Base-by-base conservation (phyloP, 139 green algal genomes). In the Chlamydomonas incerta region DNA sequence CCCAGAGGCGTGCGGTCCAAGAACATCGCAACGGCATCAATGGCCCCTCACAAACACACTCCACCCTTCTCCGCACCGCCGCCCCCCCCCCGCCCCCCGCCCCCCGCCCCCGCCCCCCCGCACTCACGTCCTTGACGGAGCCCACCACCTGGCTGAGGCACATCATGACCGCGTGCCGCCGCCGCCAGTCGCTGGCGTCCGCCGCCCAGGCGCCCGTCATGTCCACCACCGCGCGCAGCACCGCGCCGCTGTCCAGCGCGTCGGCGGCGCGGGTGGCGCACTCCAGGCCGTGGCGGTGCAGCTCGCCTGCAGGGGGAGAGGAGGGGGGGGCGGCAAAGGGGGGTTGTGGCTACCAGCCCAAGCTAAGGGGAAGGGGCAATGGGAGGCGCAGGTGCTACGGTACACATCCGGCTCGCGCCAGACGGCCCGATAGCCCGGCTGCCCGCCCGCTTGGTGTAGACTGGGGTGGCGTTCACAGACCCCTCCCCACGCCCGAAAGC, bases 131-230 rank as follows among this genome's bases (percentile, higher is more conserved):
- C 33, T 74, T 87, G 90, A 97, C 99, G 31, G 97, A 97, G 90
- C 99, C 97, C 29, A 97, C 97, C 81, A 99, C 98, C 90, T 99
- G 98, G 11, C 97, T 91, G 31, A 98, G 87, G 87, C 91, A 94
- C 82, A 99, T 96, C 20, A 99, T 94, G 41, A 94, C 93, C 0
- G 96, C 97, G 87, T 99, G 97, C 18, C 98, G 92, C 90, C 97
- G 95, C 71, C 93, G 91, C 98, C 98, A 99, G 87, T 98, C 93
- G 13, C 55, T 60, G 85, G 18, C 77, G 63, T 74, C 77, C 3
- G 28, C 34, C 62, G 67, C 60, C 58, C 74, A 75, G 34, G 67
- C 86, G 29, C 28, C 20, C 21, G 77, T 58, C 77, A 84, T 84
- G 41, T 67, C 46, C 62, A 67, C 65, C 46, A 67, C 65, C 1